These are phyloP conservation scores for Fusarium multiceps DNA, from an alignment of 2,329 filamentous ascomycete species.

Conservation along the genomic window DNA sequence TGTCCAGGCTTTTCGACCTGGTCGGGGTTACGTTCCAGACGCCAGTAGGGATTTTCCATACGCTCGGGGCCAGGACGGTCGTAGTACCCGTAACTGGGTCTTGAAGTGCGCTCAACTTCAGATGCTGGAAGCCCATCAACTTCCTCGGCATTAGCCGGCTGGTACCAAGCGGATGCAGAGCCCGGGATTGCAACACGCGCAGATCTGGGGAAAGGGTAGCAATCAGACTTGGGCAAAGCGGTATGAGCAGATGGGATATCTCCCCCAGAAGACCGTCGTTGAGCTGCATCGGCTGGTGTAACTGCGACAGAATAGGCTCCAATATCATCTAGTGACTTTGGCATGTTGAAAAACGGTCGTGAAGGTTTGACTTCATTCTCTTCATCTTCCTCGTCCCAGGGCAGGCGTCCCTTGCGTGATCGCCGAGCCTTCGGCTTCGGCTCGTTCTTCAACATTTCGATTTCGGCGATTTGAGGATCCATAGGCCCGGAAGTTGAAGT, in stretches of 20 bases:
- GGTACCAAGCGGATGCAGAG: neutral
- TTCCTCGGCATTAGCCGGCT: neutral
- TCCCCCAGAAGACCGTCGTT: neutral
- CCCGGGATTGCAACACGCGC: neutral
- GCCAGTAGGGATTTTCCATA: slow-evolving; percentile 5
- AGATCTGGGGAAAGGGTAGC: neutral
- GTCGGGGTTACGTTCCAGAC: neutral
- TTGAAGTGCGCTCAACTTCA: neutral
- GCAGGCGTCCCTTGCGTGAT: neutral
- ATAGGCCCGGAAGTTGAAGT: neutral
- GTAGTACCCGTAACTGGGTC: neutral
- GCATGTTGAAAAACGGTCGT: neutral
- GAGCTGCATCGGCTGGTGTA: neutral
- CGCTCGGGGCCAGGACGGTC: neutral
- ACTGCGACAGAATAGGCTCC: neutral
- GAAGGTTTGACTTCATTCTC: neutral
- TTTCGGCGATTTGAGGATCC: slow-evolving; percentile 9
- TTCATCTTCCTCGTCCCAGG: neutral
- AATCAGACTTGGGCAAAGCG: neutral
- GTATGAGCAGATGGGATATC: neutral
- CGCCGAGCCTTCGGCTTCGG: slow-evolving; percentile 9
- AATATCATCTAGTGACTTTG: neutral
- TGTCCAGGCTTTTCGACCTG: neutral
- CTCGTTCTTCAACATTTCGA: slow-evolving; percentile 4
- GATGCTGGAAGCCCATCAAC: neutral